These are phyloP conservation scores for Microcyclospora tardicrescens DNA, from an alignment of 2,329 filamentous ascomycete species.

Conservation along the genomic window DNA sequence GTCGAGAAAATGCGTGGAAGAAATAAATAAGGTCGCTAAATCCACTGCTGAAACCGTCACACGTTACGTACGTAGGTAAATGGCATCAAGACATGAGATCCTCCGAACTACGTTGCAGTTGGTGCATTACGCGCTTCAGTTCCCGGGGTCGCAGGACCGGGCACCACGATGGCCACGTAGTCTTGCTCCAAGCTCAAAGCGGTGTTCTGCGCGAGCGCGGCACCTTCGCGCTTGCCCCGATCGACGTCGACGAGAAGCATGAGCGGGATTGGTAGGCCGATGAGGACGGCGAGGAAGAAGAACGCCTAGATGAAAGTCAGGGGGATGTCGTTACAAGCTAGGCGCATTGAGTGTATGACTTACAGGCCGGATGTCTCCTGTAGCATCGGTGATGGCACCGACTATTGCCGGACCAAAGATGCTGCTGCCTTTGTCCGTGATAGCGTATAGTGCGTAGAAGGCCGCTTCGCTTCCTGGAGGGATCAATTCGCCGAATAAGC, in stretches of 20 bases:
- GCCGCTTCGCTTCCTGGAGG: conserved; percentile 89
- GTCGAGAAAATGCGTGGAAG: no score
- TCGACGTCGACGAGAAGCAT: conserved; percentile 80
- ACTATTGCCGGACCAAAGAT: conserved; percentile 92
- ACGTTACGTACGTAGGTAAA: no score
- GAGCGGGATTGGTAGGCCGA: conserved; percentile 70
- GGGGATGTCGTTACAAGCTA: no score
- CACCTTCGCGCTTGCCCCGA: conserved; percentile 31
- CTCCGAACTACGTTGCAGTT: no score
- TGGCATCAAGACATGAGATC: no score
- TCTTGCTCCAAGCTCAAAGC: no score
- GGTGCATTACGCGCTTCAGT: no score
- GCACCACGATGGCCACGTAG: no score
- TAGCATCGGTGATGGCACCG: conserved; percentile 72
- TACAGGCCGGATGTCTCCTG: conserved; percentile 36
- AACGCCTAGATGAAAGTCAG: conserved; percentile 44
- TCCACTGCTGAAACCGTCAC: no score
- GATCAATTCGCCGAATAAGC: conserved; percentile 84
- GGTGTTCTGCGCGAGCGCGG: conserved; percentile 26
- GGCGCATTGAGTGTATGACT: no score
- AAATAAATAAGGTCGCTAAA: no score
- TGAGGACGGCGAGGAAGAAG: conserved; percentile 76
- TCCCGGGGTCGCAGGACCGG: no score
- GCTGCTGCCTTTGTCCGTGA: conserved; percentile 92
- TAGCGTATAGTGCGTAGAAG: conserved; percentile 93